A percentile compares a stretch with the other conserved stretches of the same genome.
These are phyloP conservation scores for Albugo laibachii DNA, from an alignment of 352 stramenopile species.

Conservation along the genomic window DNA sequence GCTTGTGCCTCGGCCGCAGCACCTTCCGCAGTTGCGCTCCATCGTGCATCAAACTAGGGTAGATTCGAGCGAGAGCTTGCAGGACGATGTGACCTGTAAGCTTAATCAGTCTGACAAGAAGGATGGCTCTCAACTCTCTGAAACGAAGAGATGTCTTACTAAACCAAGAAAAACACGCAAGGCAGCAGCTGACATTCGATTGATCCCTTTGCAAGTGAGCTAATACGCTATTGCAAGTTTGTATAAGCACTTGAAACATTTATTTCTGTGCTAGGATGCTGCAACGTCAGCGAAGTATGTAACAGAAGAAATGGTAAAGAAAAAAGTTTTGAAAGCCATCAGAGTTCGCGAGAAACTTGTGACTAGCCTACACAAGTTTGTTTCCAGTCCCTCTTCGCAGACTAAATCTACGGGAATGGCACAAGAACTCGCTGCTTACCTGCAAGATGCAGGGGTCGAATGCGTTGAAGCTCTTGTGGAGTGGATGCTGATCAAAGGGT, in stretches of 20 bases:
- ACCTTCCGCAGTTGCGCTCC: background rate
- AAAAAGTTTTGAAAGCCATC: slow-evolving; percentile 46
- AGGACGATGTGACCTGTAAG: background rate
- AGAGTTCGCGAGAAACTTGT: slow-evolving; percentile 32
- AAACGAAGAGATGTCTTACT: background rate
- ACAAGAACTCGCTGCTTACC: slow-evolving; percentile 36
- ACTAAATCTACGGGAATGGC: slow-evolving; percentile 41
- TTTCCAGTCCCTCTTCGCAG: slow-evolving; percentile 46
- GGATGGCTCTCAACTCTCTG: background rate
- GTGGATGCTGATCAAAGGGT: slow-evolving; percentile 57
- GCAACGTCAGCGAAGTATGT: background rate
- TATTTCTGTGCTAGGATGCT: too few relatives aligned
- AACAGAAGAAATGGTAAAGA: slow-evolving; percentile 51
- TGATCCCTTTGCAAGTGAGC: background rate
- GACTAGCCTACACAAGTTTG: slow-evolving; percentile 42
- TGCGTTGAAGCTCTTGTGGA: slow-evolving; percentile 60
- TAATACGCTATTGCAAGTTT: background rate
- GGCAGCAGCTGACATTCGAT: background rate
- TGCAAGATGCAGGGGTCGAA: slow-evolving; percentile 43
- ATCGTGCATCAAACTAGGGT: slow-evolving; percentile 4
- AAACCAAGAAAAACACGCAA: too few relatives aligned
- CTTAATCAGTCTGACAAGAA: background rate
- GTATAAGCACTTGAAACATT: background rate
- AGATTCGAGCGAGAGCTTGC: slow-evolving; percentile 34
- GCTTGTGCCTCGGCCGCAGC: background rate